Evolutionary conservation across 2,329 filamentous ascomycete genomes (phyloP), one percentile per base, ranked within the genome.

Genomic region (Xylariomycetidae sp.): DNA sequence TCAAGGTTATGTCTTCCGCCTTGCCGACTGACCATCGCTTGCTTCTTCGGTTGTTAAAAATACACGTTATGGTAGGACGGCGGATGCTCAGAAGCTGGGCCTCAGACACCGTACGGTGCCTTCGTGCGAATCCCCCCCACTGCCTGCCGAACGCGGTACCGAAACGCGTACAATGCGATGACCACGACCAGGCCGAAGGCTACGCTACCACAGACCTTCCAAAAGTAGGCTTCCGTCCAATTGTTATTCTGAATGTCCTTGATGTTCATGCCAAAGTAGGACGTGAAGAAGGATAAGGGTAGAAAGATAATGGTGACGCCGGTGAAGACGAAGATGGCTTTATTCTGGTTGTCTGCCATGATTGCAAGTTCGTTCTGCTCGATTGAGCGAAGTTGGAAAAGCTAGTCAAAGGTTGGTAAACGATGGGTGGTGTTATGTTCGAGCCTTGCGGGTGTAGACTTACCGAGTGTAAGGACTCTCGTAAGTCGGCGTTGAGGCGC

Each of bases 1-100:
- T 39, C 31, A 24, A 42, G 32, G 23, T 20, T 33, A 17, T 33
- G 34, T 31, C 22, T 29, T 32, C 27, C 30, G 31, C 19, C 16
- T 22, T n/a, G n/a, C n/a, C n/a, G n/a, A n/a, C n/a, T n/a, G n/a
- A n/a, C n/a, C n/a, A n/a, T n/a, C n/a, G n/a, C n/a, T n/a, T n/a
- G n/a, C n/a, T n/a, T n/a, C n/a, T n/a, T n/a, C n/a, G n/a, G n/a
- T n/a, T n/a, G n/a, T n/a, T n/a, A n/a, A n/a, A n/a, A n/a, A n/a
- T n/a, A n/a, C n/a, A n/a, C n/a, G n/a, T n/a, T n/a, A n/a, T n/a
- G n/a, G n/a, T n/a, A n/a, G n/a, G n/a, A n/a, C n/a, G n/a, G n/a
- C n/a, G n/a, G n/a, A n/a, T n/a, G n/a, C n/a, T n/a, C n/a, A n/a
- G n/a, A n/a, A n/a, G n/a, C n/a, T n/a, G n/a, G n/a, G n/a, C n/a